Base-by-base conservation (phyloP, 345 rosid genomes). In the Nephelium lappaceum region DNA sequence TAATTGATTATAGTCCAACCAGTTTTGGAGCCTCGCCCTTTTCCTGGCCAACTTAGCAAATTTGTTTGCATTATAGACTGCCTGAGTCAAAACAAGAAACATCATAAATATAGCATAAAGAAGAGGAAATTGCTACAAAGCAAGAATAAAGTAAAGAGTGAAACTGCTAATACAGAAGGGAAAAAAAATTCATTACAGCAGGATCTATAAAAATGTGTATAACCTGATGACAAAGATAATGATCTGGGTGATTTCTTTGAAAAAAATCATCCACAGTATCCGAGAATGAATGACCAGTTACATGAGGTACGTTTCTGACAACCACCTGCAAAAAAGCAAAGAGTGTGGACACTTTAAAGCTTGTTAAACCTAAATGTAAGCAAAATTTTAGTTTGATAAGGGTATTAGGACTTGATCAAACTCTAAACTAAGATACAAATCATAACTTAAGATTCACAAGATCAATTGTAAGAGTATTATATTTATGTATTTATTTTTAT, bases 171-270 rank as follows among this genome's bases (percentile, higher is more conserved):
- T 77, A 60, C 21, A 53, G 18, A 68, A 76, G 21, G 5, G 43
- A 41, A 41, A 58, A 23, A 5, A 16, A 10, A 25, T 3, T 57
- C 62, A 39, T 1, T 38, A 60, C 31, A 69, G 53, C 41, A 2
- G 58, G 64, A 67, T 62, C 3, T 53, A 53, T 51, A 61, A 25
- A 36, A 78, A 71, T 41, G 12, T 49, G 67, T 39, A 68, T 18
- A 70, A 94, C 99, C 89, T 94, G 98, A 68, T 96, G 98, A 86
- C 91, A 88, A 51, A 94, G 98, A 83, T 94, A 96, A 74, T 91
- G 92, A 79, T 88, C 90, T 36, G 97, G 95, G 81, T 94, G 99
- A 85, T 93, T 96, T 42, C 81, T 91, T 80, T 81, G 88, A 71
- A 96, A 96, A 87, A 91, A 96, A 45, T 88, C 90, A 68, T 91